Conservation (phyloP, 1,284 basidiomycete species). For the Pterulicium gracile region DNA sequence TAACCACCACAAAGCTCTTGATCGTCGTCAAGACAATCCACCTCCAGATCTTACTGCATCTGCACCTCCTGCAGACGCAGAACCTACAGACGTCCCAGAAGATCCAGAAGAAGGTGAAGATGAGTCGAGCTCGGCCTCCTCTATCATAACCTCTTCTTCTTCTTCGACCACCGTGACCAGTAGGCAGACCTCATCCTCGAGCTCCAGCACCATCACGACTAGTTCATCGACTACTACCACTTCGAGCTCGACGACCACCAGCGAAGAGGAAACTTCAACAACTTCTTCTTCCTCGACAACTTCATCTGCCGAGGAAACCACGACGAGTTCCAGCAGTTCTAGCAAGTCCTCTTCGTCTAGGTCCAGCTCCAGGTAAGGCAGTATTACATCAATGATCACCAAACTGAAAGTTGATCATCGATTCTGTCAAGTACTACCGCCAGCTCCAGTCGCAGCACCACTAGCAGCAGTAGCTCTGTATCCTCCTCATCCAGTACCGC, state of each 20-base stretch:
- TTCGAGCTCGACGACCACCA: slow-evolving; percentile 13
- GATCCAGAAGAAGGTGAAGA: too few species aligned
- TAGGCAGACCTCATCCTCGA: not conserved
- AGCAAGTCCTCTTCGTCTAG: not conserved
- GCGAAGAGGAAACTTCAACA: too few species aligned
- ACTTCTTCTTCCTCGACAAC: too few species aligned
- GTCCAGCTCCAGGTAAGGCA: too few species aligned
- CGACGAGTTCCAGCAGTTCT: not conserved
- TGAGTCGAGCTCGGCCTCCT: slow-evolving; percentile 8
- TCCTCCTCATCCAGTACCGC: not conserved
- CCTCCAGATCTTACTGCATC: too few species aligned
- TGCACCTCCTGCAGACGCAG: too few species aligned
- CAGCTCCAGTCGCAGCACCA: not conserved
- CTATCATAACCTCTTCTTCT: slow-evolving; percentile 8
- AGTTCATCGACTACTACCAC: slow-evolving; percentile 7
- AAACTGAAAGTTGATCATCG: not conserved
- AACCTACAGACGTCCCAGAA: too few species aligned
- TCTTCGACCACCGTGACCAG: too few species aligned
- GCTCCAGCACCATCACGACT: not conserved
- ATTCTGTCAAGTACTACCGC: not conserved
- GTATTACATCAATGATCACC: too few species aligned
- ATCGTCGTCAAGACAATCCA: too few species aligned
- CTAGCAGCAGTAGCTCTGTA: not conserved
- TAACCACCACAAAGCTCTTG: too few species aligned
- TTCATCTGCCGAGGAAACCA: too few species aligned